Evolutionary conservation across 1,284 basidiomycete species (phyloP), one percentile per base, ranked within the genome.

Genomic region (Paramarasmius palmivorus): DNA sequence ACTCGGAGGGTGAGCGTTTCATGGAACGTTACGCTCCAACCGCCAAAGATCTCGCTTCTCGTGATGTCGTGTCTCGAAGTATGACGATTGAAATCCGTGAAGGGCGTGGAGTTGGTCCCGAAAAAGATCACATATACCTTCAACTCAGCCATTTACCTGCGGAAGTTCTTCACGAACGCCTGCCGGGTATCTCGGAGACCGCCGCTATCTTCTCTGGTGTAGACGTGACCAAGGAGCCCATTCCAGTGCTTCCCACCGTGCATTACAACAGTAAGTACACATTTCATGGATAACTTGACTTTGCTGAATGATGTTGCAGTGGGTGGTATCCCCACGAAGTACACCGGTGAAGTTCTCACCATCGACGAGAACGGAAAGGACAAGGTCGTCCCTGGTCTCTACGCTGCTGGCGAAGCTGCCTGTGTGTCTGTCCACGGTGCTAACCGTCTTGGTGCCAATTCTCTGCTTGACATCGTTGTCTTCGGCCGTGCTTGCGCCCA

Each of bases 1-100:
- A 99, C 81, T 94, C 94, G 9, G 92, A 98, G 79, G 97, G 97
- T 72, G 97, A 99, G 76, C 92, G 97, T 59, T 99, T 99, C 82
- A 99, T 99, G 97, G 96, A 99, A 76, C 93, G 96, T 73, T 97
- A 98, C 72, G 97, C 97, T 1, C 97, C 97, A 17, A 98, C 96
- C 49, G 97, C 97, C 61, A 99, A 99, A 82, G 97, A 99, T 81
- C 85, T 99, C 61, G 97, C 97, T 40, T 99, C 97, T 52, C 95
- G 97, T 73, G 97, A 99, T 70, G 97, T 99, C 69, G 97, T 99
- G 48, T 99, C 97, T 54, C 93, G 97, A 65, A 96, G 93, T 56
- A 99, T 99, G 96, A 99, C 97, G 50, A 83, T 99, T 63, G 97
- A 99, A 74, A 95, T 99, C 68, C 92, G 97, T 59, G 97, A 99